A percentile compares a stretch with the other conserved stretches of the same genome.
Evolutionary conservation across 208 protist genomes (phyloP).

Genomic region (Trypanosoma vivax): DNA sequence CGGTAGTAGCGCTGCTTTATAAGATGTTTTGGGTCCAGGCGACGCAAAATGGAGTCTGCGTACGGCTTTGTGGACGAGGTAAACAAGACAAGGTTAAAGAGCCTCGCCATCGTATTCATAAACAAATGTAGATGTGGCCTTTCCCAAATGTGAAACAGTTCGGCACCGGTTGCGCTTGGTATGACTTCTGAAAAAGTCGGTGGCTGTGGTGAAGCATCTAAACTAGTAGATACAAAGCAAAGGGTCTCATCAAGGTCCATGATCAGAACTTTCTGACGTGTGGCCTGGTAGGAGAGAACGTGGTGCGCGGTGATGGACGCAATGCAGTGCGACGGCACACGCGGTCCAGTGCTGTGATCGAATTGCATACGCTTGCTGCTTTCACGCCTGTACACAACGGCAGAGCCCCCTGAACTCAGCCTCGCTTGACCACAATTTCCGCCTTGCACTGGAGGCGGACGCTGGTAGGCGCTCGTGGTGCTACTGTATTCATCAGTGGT

Average conservation of each 20-base stretch:
- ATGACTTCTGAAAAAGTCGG: slow-evolving; percentile 87
- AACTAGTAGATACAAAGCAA: slow-evolving; percentile 72
- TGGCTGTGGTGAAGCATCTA: slow-evolving; percentile 42
- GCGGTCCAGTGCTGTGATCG: slow-evolving; percentile 14
- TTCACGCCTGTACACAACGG: slow-evolving; percentile 70
- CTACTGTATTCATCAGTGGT: slow-evolving; percentile 76
- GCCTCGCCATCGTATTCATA: slow-evolving; percentile 54
- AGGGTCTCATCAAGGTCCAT: slow-evolving; percentile 89
- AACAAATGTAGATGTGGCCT: slow-evolving; percentile 70
- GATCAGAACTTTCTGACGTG: slow-evolving; percentile 85
- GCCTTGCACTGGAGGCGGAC: neutral
- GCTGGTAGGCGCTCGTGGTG: slow-evolving; percentile 25
- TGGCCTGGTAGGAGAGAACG: slow-evolving; percentile 81
- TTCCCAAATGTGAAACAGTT: slow-evolving; percentile 85
- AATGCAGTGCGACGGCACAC: slow-evolving; percentile 37
- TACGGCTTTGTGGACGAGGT: slow-evolving; percentile 85
- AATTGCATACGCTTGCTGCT: slow-evolving; percentile 60
- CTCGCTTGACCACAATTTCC: neutral
- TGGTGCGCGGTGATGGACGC: slow-evolving; percentile 77
- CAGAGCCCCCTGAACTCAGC: neutral
- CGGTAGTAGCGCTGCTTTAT: slow-evolving; percentile 71
- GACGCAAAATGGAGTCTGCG: slow-evolving; percentile 80
- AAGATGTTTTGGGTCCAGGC: slow-evolving; percentile 66
- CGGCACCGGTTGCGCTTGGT: slow-evolving; percentile 65
- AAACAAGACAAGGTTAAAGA: slow-evolving; percentile 85